Evolutionary conservation across 2,329 filamentous ascomycete species (phyloP).

Genomic region (Pseudogymnoascus sp.): DNA sequence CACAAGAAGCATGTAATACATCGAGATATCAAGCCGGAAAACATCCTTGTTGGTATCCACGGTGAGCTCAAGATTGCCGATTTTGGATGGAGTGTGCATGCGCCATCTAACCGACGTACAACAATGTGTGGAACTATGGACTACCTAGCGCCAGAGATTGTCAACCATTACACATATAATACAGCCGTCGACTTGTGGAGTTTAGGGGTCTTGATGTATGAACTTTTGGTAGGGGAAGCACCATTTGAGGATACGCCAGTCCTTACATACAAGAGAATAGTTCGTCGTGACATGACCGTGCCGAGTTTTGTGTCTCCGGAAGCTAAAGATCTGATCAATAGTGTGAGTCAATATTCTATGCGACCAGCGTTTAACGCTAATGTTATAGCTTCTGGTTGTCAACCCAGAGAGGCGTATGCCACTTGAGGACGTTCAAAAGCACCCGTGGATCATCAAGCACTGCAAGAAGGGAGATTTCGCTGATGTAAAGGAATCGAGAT

Average conservation of each 20-base stretch:
- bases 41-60: constrained; percentile 90
- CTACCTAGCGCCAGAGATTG: constrained; percentile 96
- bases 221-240: constrained; percentile 90
- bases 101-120: constrained; percentile 82
- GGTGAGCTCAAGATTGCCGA: constrained; percentile 98
- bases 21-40: constrained; percentile 93
- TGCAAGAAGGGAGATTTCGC: constrained; percentile 50
- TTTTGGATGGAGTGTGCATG: constrained; percentile 97
- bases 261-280: constrained; percentile 89
- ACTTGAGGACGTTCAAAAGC: constrained; percentile 79
- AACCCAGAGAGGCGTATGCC: constrained; percentile 90
- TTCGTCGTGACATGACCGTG: constrained; percentile 82
- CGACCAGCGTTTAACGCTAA: constrained; percentile 17
- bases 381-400: constrained; percentile 66
- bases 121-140: constrained; percentile 98
- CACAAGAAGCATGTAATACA: constrained; percentile 97
- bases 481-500: constrained; percentile 16
- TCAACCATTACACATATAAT: constrained; percentile 83
- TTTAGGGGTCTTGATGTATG: constrained; percentile 87
- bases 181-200: constrained; percentile 97
- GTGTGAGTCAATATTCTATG: constrained; percentile 44
- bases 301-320: constrained; percentile 85
- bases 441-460: constrained; percentile 97
- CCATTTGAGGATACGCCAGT: constrained; percentile 93
- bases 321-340: constrained; percentile 86